A percentile compares a stretch with the other conserved stretches of the same genome.
These are phyloP conservation scores for Dentipellis fragilis DNA, from an alignment of 768 basidiomycete species.

Conservation along the genomic window DNA sequence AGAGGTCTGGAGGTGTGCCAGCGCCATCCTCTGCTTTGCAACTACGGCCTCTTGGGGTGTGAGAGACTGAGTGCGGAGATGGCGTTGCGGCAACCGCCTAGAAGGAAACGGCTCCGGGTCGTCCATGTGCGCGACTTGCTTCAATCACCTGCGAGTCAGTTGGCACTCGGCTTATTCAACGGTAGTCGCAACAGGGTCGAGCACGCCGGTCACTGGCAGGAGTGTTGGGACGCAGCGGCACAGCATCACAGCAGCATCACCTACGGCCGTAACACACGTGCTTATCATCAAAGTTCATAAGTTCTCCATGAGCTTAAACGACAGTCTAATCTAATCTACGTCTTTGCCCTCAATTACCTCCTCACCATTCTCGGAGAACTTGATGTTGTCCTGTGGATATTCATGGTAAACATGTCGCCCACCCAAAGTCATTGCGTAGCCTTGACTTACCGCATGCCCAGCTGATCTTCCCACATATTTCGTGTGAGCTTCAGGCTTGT, in stretches of 20 bases:
- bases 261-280: too few relatives aligned
- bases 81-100: neutral
- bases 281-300: too few relatives aligned
- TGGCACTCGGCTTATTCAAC: too few relatives aligned
- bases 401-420: slow-evolving; percentile 22
- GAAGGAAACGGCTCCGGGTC: too few relatives aligned
- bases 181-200: too few relatives aligned
- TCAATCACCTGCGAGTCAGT: too few relatives aligned
- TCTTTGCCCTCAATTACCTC: slow-evolving; percentile 56
- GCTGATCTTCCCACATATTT: slow-evolving; percentile 73
- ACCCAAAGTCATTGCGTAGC: slow-evolving; percentile 12
- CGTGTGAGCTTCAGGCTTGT: slow-evolving; percentile 55
- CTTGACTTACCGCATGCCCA: slow-evolving; percentile 27
- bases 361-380: slow-evolving; percentile 73
- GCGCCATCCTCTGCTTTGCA: neutral
- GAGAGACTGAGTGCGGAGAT: neutral
- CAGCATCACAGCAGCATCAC: too few relatives aligned
- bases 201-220: too few relatives aligned
- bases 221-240: too few relatives aligned
- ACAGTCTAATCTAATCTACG: slow-evolving; percentile 21
- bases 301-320: too few relatives aligned
- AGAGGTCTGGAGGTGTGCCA: neutral
- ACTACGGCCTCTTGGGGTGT: neutral
- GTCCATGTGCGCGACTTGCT: too few relatives aligned
- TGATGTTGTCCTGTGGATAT: slow-evolving; percentile 54